phyloP scores from a whole-genome alignment of 768 basidiomycete species.

The Tephrocybe sp. region DNA sequence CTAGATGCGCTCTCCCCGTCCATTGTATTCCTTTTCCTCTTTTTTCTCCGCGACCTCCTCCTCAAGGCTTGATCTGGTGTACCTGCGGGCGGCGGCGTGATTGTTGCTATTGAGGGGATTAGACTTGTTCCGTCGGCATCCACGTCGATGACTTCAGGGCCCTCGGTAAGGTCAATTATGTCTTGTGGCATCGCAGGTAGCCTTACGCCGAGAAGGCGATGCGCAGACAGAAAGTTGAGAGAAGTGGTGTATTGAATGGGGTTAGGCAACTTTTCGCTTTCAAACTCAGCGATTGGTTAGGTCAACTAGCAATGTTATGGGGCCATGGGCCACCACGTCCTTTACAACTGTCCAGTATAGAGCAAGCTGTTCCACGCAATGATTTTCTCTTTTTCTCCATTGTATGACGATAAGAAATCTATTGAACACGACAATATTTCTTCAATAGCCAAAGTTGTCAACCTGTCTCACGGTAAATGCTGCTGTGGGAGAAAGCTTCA shows the following conservation, averaged over 20 bases:
- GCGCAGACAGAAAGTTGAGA: background rate
- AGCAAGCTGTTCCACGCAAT: too few relatives aligned
- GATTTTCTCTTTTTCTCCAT: too few relatives aligned
- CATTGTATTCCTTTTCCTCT: conserved; percentile 24
- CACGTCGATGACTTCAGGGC: background rate
- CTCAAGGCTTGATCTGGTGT: conserved; percentile 5
- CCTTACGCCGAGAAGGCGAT: background rate
- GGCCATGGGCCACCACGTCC: too few relatives aligned
- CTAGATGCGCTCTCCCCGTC: conserved; percentile 18
- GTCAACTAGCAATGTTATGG: background rate
- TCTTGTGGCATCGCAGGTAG: conserved; percentile 15
- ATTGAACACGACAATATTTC: too few relatives aligned
- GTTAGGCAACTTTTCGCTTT: conserved; percentile 5
- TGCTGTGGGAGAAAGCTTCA: too few relatives aligned
- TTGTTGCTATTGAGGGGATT: background rate
- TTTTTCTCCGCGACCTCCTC: conserved; percentile 24
- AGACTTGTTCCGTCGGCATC: conserved; percentile 7
- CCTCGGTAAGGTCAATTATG: conserved; percentile 34
- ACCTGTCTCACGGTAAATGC: too few relatives aligned
- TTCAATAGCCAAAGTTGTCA: too few relatives aligned
- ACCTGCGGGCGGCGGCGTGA: background rate
- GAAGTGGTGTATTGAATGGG: background rate
- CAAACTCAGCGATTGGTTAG: conserved; percentile 12
- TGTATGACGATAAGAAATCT: too few relatives aligned
- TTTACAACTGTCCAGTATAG: too few relatives aligned